These are phyloP conservation scores for Pyrenula aspistea DNA, from an alignment of 495 filamentous ascomycete species.

Conservation along the genomic window DNA sequence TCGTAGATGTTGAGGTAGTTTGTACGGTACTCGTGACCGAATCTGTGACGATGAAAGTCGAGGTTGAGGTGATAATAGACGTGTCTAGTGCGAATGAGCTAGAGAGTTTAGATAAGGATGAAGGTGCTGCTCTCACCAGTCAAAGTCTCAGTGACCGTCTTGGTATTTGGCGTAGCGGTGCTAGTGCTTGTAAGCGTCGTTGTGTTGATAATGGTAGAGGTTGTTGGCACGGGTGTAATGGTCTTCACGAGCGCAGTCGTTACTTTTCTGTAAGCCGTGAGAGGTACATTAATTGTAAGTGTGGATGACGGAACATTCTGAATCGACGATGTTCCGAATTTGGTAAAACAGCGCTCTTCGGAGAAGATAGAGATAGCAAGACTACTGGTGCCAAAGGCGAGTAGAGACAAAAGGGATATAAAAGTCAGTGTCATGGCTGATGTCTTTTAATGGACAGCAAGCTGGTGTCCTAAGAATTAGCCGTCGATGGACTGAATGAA, in stretches of 20 bases:
- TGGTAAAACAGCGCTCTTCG: neutral
- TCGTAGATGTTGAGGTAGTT: neutral
- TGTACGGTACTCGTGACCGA: neutral
- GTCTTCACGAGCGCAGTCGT: neutral
- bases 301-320: constrained; percentile 1
- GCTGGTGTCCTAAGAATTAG: neutral
- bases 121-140: neutral
- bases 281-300: neutral
- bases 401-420: neutral
- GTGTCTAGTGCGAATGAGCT: neutral
- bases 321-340: neutral
- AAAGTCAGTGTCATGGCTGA: neutral
- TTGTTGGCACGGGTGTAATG: neutral
- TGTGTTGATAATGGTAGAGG: neutral
- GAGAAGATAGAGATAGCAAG: neutral
- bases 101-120: neutral
- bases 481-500: neutral
- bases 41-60: neutral
- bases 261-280: neutral
- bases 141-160: neutral
- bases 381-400: constrained; percentile 1
- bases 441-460: neutral
- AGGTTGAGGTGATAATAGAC: neutral
- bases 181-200: constrained; percentile 1
- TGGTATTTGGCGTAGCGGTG: neutral